Percentiles rank a stretch among this genome's conserved stretches.
These are phyloP conservation scores for Plasmodium fragile DNA, from an alignment of 169 alveolate species.

Conservation along the genomic window DNA sequence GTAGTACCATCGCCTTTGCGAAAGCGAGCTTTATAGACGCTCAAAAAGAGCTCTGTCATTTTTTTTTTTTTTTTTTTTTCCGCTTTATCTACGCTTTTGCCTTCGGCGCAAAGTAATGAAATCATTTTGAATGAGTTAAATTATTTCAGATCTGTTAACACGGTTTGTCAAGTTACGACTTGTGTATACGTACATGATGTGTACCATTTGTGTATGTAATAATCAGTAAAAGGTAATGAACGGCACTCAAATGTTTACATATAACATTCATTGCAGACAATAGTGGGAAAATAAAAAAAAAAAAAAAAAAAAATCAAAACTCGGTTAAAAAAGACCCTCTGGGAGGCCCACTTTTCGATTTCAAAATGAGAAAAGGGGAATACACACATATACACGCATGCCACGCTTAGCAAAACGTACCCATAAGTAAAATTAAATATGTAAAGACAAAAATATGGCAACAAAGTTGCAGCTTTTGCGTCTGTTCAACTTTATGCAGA, in stretches of 20 bases:
- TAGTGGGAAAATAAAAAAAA: background rate
- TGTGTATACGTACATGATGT: background rate
- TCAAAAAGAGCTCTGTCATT: background rate
- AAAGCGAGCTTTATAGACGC: background rate
- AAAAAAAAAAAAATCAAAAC: background rate
- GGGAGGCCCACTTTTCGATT: background rate
- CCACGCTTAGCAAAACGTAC: background rate
- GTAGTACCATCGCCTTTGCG: background rate
- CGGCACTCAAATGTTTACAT: background rate
- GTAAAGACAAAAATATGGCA: background rate
- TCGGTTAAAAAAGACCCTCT: background rate
- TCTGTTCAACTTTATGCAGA: background rate
- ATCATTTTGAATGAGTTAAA: background rate
- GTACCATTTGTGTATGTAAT: background rate
- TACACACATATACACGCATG: background rate
- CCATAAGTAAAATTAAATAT: background rate
- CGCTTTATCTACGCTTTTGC: background rate
- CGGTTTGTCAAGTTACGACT: background rate
- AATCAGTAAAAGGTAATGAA: background rate
- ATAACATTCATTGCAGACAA: background rate
- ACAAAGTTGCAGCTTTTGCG: background rate
- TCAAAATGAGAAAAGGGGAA: background rate
- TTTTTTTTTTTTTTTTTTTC: background rate
- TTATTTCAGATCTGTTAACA: background rate
- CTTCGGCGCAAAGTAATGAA: background rate